Conservation (phyloP, 2,329 filamentous ascomycete genomes). For the Aureobasidium sp. region DNA sequence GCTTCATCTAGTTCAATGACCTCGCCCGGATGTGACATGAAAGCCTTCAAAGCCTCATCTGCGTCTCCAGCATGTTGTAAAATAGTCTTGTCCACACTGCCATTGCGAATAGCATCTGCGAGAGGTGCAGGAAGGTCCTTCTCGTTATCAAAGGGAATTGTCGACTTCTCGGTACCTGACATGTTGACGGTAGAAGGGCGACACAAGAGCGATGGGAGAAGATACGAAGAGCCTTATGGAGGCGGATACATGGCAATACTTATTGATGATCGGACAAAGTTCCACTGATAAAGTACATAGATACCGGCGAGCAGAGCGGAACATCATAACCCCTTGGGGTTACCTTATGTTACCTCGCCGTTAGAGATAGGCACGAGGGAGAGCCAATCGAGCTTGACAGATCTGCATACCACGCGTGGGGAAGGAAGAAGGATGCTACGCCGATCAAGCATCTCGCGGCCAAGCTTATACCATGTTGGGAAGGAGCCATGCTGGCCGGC, state of each 20-base stretch:
- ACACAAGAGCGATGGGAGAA: background rate
- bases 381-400: background rate
- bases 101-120: slow-evolving; percentile 24
- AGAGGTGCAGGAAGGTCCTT: slow-evolving; percentile 22
- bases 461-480: slow-evolving; percentile 6
- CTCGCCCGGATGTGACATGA: slow-evolving; percentile 42
- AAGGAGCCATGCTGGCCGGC: background rate
- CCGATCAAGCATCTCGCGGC: background rate
- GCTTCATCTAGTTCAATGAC: slow-evolving; percentile 48
- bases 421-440: background rate
- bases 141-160: slow-evolving; percentile 19
- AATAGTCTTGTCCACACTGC: slow-evolving; percentile 28
- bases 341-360: background rate
- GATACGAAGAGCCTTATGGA: background rate
- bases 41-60: slow-evolving; percentile 54
- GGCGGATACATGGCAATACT: background rate
- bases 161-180: background rate
- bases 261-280: background rate
- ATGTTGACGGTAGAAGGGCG: background rate
- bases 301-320: slow-evolving; percentile 8
- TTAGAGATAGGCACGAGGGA: slow-evolving; percentile 6
- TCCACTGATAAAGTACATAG: background rate
- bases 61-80: slow-evolving; percentile 50
- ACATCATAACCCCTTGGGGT: background rate
- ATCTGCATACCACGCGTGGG: background rate